phyloP scores from a whole-genome alignment of 768 basidiomycete species.

The Serendipita indica region DNA sequence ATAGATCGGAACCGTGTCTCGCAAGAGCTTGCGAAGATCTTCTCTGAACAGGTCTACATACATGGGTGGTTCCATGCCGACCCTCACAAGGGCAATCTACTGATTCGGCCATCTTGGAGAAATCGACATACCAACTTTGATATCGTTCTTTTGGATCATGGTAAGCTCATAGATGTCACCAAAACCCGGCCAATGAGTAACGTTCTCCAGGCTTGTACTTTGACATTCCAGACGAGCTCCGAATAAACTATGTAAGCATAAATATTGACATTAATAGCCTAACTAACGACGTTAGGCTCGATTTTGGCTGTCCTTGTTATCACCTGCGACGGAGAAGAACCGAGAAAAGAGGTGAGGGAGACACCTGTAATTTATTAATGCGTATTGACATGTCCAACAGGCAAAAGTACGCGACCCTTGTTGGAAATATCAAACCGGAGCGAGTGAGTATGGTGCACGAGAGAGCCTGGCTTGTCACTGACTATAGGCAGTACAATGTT shows the following conservation, averaged over 20 bases:
- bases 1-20: conserved; percentile 94
- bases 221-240: conserved; percentile 64
- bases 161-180: conserved; percentile 17
- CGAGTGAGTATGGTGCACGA: conserved; percentile 36
- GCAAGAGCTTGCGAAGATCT: conserved; percentile 78
- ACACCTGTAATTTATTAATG: no score
- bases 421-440: conserved; percentile 81
- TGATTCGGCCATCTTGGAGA: conserved; percentile 56
- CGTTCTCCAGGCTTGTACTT: conserved; percentile 45
- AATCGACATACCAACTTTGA: conserved; percentile 89
- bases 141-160: conserved; percentile 87
- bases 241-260: conserved; percentile 48
- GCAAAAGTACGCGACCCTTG: conserved; percentile 73
- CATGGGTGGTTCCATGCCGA: conserved; percentile 88
- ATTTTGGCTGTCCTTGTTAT: conserved; percentile 83
- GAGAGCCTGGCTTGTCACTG: neutral
- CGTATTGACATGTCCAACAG: no score
- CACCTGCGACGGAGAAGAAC: conserved; percentile 47
- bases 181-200: neutral
- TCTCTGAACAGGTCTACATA: conserved; percentile 88
- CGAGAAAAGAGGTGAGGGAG: no score
- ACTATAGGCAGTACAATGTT: conserved; percentile 7
- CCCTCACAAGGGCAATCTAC: conserved; percentile 84
- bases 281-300: conserved; percentile 29
- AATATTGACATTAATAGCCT: neutral